Evolutionary conservation across 306 rosid species (phyloP).

Genomic region (Castanopsis chinensis): DNA sequence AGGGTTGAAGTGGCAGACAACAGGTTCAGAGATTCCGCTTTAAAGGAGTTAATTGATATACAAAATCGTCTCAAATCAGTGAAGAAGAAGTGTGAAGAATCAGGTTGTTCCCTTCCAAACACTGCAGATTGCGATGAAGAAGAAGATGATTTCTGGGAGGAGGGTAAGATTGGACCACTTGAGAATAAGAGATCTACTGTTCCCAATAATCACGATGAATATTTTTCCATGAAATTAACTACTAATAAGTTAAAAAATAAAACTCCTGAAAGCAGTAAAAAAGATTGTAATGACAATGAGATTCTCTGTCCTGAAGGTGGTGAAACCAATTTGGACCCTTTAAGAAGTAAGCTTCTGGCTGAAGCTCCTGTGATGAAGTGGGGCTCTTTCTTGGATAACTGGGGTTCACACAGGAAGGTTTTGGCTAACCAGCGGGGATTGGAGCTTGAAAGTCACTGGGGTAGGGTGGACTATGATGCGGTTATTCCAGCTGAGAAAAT

Average conservation of each 20-base stretch:
- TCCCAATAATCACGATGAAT: constrained; percentile 18
- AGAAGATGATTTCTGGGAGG: constrained; percentile 89
- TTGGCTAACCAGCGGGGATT: constrained; percentile 89
- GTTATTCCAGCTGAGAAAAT: constrained; percentile 84
- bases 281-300: constrained; percentile 21
- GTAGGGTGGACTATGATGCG: constrained; percentile 84
- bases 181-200: constrained; percentile 20
- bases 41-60: constrained; percentile 82
- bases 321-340: constrained; percentile 37
- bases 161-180: constrained; percentile 40
- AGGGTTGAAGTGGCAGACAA: constrained; percentile 68
- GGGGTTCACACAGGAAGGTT: constrained; percentile 55
- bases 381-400: constrained; percentile 68
- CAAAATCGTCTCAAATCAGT: constrained; percentile 53
- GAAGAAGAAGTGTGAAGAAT: constrained; percentile 82
- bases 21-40: constrained; percentile 65
- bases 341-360: constrained; percentile 62
- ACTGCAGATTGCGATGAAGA: constrained; percentile 41
- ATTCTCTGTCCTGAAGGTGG: constrained; percentile 20
- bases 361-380: constrained; percentile 80
- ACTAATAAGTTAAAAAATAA: constrained; percentile 25
- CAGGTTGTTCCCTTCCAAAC: constrained; percentile 55
- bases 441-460: constrained; percentile 96
- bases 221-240: constrained; percentile 36
- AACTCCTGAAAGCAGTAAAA: constrained; percentile 22